These are phyloP conservation scores for Panus rudis DNA, from an alignment of 768 basidiomycete genomes.

Conservation along the genomic window DNA sequence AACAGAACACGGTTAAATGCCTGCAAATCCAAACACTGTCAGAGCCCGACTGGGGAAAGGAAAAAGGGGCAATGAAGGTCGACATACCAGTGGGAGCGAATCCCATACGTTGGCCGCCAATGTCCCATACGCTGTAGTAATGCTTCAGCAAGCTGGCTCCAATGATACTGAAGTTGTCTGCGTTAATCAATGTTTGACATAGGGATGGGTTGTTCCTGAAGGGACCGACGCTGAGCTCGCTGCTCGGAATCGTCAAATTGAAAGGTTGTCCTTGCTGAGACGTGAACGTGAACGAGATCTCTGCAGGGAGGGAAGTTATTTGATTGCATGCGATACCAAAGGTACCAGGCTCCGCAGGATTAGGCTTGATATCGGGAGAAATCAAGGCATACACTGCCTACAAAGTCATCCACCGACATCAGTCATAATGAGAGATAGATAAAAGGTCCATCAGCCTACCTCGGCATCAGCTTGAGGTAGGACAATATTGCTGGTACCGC, in stretches of 20 bases:
- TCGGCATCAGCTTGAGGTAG: conserved; percentile 43
- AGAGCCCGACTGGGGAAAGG: no score
- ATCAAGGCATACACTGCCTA: conserved; percentile 53
- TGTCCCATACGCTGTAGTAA: conserved; percentile 54
- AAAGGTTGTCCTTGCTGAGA: conserved; percentile 41
- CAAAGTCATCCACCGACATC: not conserved
- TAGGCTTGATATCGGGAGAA: conserved; percentile 49
- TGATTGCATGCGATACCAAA: conserved; percentile 47
- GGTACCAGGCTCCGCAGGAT: conserved; percentile 43
- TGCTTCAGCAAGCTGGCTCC: conserved; percentile 54
- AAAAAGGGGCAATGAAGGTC: no score
- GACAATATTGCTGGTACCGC: conserved; percentile 49
- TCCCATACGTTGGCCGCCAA: conserved; percentile 41
- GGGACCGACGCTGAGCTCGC: conserved; percentile 50
- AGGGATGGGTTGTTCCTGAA: conserved; percentile 41
- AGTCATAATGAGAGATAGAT: not conserved
- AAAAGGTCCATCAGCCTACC: conserved; percentile 21
- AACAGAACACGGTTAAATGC: no score
- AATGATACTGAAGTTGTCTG: conserved; percentile 43
- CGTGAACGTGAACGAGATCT: conserved; percentile 48
- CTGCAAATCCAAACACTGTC: no score
- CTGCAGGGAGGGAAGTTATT: conserved; percentile 40
- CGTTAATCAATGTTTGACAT: conserved; percentile 55
- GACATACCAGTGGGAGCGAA: conserved; percentile 39
- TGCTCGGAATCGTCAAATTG: conserved; percentile 51